Evolutionary conservation across 495 filamentous ascomycete genomes (phyloP).

Genomic region (Hypoxylon intermedium): DNA sequence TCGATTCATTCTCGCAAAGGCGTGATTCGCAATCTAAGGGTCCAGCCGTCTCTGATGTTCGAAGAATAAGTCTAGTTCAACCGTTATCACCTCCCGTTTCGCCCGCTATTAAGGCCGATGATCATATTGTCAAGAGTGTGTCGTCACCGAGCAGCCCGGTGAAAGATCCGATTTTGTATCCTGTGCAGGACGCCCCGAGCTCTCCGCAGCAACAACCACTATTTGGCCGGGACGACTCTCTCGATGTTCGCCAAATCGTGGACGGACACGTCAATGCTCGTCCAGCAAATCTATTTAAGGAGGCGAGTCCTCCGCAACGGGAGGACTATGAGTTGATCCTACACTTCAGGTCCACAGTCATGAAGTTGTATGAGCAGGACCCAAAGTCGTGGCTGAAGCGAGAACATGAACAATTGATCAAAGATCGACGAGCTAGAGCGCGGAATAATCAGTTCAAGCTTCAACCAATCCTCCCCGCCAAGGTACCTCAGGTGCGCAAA

Average conservation of each 20-base stretch:
- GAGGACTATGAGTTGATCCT: constrained; percentile 75
- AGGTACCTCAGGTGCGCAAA: constrained; percentile 35
- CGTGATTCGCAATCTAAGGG: constrained; percentile 33
- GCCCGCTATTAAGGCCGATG: constrained; percentile 58
- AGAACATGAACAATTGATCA: constrained; percentile 65
- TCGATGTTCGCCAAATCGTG: constrained; percentile 61
- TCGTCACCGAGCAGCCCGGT: constrained; percentile 27
- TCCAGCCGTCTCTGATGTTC: constrained; percentile 44
- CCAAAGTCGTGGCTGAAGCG: constrained; percentile 66
- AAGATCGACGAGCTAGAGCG: constrained; percentile 52
- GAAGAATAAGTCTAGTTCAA: constrained; percentile 54
- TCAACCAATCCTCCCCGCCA: constrained; percentile 53
- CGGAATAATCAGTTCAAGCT: constrained; percentile 43
- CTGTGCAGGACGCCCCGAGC: constrained; percentile 62
- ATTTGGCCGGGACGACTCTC: constrained; percentile 46
- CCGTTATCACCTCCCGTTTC: constrained; percentile 77
- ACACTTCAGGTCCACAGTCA: constrained; percentile 69
- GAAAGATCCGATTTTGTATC: constrained; percentile 56
- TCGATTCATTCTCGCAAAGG: constrained; percentile 63
- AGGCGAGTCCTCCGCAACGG: constrained; percentile 63
- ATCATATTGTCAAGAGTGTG: constrained; percentile 31
- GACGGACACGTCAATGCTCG: constrained; percentile 72
- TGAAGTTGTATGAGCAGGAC: constrained; percentile 64
- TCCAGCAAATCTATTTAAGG: constrained; percentile 62
- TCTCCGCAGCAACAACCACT: constrained; percentile 52